Percentiles rank a stretch among this genome's conserved stretches.
These are phyloP conservation scores for Ascochyta pisi DNA, from an alignment of 2,329 filamentous ascomycete genomes.

Conservation along the genomic window DNA sequence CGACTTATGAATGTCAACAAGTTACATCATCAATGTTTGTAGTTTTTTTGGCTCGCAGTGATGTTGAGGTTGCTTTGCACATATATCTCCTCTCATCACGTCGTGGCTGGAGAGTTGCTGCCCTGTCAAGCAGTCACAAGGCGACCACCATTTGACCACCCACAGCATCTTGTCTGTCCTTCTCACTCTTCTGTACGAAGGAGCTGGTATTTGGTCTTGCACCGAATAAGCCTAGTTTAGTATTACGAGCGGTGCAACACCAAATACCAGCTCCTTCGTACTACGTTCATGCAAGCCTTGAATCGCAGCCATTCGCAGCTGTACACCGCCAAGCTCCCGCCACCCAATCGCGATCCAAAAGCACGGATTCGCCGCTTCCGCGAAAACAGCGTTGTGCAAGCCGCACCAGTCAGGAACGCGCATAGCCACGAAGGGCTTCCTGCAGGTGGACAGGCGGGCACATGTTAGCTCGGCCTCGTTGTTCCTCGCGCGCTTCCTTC, in stretches of 20 bases:
- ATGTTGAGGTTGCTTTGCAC: not conserved
- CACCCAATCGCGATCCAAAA: constrained; percentile 15
- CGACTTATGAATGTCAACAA: constrained; percentile 10
- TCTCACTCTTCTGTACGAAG: not conserved
- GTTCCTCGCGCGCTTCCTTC: constrained; percentile 5
- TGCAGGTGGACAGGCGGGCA: constrained; percentile 15
- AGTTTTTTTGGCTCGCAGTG: not conserved
- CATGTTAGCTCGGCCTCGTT: constrained; percentile 12
- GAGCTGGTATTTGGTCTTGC: too few species aligned
- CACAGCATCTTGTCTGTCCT: not conserved
- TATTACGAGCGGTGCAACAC: too few species aligned
- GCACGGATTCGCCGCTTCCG: constrained; percentile 11
- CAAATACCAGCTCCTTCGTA: not conserved
- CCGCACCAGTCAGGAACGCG: constrained; percentile 14
- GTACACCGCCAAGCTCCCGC: constrained; percentile 14
- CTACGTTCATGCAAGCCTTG: not conserved
- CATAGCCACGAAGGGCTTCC: constrained; percentile 12
- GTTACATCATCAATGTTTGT: not conserved
- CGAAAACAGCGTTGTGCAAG: constrained; percentile 8
- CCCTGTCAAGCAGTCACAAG: constrained; percentile 7
- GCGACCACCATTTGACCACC: not conserved
- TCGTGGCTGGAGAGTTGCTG: not conserved
- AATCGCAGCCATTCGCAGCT: constrained; percentile 7
- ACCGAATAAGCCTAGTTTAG: too few species aligned
- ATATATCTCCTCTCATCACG: not conserved